Evolutionary conservation across 2,329 filamentous ascomycete genomes (phyloP).

Genomic region (Trichoderma hamatum): DNA sequence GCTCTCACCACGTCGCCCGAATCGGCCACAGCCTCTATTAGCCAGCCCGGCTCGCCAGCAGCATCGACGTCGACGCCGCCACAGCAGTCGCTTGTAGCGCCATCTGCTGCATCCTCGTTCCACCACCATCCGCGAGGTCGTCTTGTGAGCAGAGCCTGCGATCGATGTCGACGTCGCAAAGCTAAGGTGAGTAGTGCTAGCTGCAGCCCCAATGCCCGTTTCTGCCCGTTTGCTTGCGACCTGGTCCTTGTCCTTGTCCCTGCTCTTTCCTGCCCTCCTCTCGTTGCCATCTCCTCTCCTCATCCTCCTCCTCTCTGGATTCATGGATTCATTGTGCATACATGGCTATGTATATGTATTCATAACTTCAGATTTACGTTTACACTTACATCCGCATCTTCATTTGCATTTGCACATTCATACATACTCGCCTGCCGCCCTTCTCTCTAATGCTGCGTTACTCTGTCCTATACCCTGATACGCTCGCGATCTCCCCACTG

Average conservation of each 20-base stretch:
- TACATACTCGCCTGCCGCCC: neutral
- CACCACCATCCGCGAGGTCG: constrained; percentile 25
- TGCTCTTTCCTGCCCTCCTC: neutral
- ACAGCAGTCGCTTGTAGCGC: constrained; percentile 4
- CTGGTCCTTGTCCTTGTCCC: neutral
- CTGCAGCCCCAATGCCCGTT: neutral
- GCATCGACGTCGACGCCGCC: constrained; percentile 18
- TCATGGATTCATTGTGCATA: neutral
- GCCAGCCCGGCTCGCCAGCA: constrained; percentile 19
- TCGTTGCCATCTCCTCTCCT: neutral
- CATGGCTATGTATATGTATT: neutral
- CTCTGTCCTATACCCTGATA: constrained; percentile 1
- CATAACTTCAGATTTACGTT: neutral
- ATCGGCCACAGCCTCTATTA: constrained; percentile 11
- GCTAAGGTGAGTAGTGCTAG: constrained; percentile 37
- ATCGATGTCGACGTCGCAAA: constrained; percentile 44
- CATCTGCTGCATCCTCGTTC: constrained; percentile 14
- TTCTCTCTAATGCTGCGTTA: constrained; percentile 7
- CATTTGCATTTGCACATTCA: neutral
- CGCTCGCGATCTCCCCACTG: constrained; percentile 3
- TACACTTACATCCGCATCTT: neutral
- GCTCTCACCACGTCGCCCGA: constrained; percentile 11
- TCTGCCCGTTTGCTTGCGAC: neutral
- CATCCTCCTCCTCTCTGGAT: neutral
- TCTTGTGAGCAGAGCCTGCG: constrained; percentile 38